Base-by-base conservation (phyloP, 2,329 filamentous ascomycete genomes). In the Diaporthe longicolla region DNA sequence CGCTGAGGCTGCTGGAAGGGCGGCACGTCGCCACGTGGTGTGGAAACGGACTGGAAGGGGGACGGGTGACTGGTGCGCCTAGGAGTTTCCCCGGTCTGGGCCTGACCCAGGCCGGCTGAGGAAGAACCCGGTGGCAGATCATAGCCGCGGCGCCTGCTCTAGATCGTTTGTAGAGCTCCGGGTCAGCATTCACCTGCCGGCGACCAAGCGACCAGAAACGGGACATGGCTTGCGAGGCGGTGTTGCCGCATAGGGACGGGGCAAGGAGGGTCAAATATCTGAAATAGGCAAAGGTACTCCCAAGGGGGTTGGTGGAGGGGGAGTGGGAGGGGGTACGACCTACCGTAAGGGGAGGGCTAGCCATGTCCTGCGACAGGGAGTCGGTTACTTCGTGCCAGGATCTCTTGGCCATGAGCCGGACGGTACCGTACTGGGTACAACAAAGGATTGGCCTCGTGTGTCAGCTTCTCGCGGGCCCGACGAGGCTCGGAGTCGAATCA, bases 61-160 rank as follows among this genome's bases (percentile, higher is more conserved):
- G 57, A 40, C 55, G 57, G 70, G 70, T 63, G 58, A 43, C 55
- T 43, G 43, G 70, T 29, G 19, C 70, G 55, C 35, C 70, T 71
- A n/a, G 43, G 55, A 9, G 29, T 61, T 15, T 71, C 69, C 55
- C 69, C 70, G 37, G 70, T 37, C 45, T 48, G 57, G 48, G 70
- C 21, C 45, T 48, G 57, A 29, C 43, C 40, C 70, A 50, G 57
- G 32, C 29, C 55, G 48, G 70, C 55, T 43, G 58, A 71, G 70
- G 70, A 58, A 61, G 68, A 55, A 32, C 50, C 40, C 8, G 69
- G 69, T 15, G 54, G 35, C 54, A 71, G 55, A 71, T 71, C 70
- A 52, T 71, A 71, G 70, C 70, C 70, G 17, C 55, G 70, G 45
- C 55, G 70, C 43, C 70, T 59, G 70, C 70, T 71, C 70, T 71